phyloP scores from a whole-genome alignment of 176 grass and related monocot species.

The Oryza meridionalis region DNA sequence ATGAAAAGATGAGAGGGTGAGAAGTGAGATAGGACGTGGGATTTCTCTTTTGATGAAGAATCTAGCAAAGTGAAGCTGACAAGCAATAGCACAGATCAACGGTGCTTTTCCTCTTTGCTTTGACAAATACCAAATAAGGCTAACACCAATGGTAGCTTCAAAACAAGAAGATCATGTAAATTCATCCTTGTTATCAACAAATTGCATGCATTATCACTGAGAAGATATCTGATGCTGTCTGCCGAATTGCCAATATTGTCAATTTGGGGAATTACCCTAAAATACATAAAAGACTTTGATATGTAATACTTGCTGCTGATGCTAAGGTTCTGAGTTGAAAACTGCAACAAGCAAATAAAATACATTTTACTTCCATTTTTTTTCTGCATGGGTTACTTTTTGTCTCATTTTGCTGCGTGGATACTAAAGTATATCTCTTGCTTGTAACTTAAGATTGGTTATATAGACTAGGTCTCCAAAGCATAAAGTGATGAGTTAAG shows the following conservation, averaged over 20 bases:
- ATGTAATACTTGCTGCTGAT: background rate
- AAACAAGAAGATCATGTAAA: background rate
- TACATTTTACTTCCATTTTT: background rate
- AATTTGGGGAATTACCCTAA: too few relatives aligned
- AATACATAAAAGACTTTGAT: background rate
- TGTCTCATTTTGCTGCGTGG: slow-evolving; percentile 23
- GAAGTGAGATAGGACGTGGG: too few relatives aligned
- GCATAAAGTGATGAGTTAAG: slow-evolving; percentile 40
- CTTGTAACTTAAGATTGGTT: slow-evolving; percentile 41
- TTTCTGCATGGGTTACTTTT: background rate
- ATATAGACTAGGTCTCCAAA: slow-evolving; percentile 40
- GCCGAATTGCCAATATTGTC: background rate
- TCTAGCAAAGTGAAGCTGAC: background rate
- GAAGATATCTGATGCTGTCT: background rate
- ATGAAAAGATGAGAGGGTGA: background rate
- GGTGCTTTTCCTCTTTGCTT: background rate
- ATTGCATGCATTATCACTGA: background rate
- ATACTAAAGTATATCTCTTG: slow-evolving; percentile 15
- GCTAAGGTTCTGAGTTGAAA: slow-evolving; percentile 16
- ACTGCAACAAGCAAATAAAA: background rate
- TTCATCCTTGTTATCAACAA: background rate
- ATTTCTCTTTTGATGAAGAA: background rate
- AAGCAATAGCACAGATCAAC: background rate
- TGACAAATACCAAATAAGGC: background rate
- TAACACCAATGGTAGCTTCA: background rate